These are phyloP conservation scores for Pestalotiopsis sp. DNA, from an alignment of 2,329 filamentous ascomycete genomes.

Conservation along the genomic window DNA sequence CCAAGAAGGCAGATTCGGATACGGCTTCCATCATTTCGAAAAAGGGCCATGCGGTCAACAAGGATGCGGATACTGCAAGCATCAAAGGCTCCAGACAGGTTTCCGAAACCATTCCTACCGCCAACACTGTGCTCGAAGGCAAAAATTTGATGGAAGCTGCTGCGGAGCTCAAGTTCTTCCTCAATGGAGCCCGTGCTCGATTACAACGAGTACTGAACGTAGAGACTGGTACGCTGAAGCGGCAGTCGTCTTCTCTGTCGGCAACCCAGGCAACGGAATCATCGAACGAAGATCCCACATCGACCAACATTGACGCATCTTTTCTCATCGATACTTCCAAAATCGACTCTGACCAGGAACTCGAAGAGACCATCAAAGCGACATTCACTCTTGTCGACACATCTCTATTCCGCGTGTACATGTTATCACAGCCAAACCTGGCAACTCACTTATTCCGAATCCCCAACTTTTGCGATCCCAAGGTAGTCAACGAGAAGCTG, in stretches of 20 bases:
- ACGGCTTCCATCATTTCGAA: slow-evolving; percentile 65
- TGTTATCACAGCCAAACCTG: slow-evolving; percentile 85
- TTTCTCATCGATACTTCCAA: slow-evolving; percentile 45
- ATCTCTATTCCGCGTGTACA: slow-evolving; percentile 90
- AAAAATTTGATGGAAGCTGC: slow-evolving; percentile 85
- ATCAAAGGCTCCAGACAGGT: slow-evolving; percentile 37
- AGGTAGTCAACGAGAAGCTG: slow-evolving; percentile 90
- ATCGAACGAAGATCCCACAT: slow-evolving; percentile 22
- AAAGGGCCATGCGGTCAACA: slow-evolving; percentile 49
- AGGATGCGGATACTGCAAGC: slow-evolving; percentile 56
- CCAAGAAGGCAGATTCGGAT: slow-evolving; percentile 52
- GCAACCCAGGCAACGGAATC: background rate
- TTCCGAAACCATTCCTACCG: slow-evolving; percentile 34
- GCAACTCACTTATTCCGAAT: slow-evolving; percentile 92
- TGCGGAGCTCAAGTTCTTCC: slow-evolving; percentile 81
- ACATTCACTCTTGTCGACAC: slow-evolving; percentile 90
- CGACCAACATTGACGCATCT: slow-evolving; percentile 44
- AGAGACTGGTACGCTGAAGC: slow-evolving; percentile 63
- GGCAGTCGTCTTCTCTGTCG: slow-evolving; percentile 49
- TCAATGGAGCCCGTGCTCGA: slow-evolving; percentile 79
- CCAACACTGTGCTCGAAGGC: slow-evolving; percentile 65
- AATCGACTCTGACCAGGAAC: slow-evolving; percentile 58
- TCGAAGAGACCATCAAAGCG: slow-evolving; percentile 71
- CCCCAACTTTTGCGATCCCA: slow-evolving; percentile 94
- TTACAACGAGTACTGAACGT: slow-evolving; percentile 66